Evolutionary conservation across 1,139 yeast species (phyloP).

Genomic region (Magnusiomyces clavatus): DNA sequence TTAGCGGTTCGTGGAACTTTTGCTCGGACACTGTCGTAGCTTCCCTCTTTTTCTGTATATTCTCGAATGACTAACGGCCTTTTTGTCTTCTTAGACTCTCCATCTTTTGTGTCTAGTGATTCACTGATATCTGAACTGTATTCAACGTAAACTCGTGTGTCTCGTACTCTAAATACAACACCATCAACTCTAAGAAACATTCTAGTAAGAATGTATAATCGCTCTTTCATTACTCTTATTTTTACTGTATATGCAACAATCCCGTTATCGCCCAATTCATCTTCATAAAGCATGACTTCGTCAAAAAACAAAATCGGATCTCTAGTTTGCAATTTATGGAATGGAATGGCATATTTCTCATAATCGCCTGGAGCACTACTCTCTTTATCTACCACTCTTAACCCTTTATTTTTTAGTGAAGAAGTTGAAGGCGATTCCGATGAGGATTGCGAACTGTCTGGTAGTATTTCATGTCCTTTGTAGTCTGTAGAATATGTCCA

Average conservation of each 20-base stretch:
- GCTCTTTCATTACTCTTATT: conserved; percentile 81
- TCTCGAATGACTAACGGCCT: conserved; percentile 51
- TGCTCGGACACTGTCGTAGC: conserved; percentile 49
- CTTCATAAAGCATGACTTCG: conserved; percentile 83
- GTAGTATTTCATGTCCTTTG: conserved; percentile 44
- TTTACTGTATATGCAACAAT: conserved; percentile 69
- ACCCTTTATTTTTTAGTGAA: background rate
- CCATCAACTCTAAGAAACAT: conserved; percentile 84
- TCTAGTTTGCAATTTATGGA: conserved; percentile 57
- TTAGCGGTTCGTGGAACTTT: conserved; percentile 39
- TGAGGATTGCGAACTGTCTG: background rate
- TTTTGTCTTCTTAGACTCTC: conserved; percentile 12
- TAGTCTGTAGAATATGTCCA: conserved; percentile 92
- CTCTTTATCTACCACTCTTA: conserved; percentile 7
- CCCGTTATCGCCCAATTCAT: conserved; percentile 95
- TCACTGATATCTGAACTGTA: conserved; percentile 30
- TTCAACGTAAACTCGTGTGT: conserved; percentile 77
- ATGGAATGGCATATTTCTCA: conserved; percentile 45
- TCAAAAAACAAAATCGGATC: conserved; percentile 88
- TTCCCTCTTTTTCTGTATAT: conserved; percentile 64
- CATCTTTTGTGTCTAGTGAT: conserved; percentile 37
- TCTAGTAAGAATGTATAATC: conserved; percentile 65
- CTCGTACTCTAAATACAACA: conserved; percentile 75
- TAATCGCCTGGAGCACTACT: conserved; percentile 1
- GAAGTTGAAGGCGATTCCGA: background rate